Percentiles rank a stretch among this genome's conserved stretches.
phyloP scores from a whole-genome alignment of 2,329 filamentous ascomycete genomes.

The Xylaria hypoxylon region DNA sequence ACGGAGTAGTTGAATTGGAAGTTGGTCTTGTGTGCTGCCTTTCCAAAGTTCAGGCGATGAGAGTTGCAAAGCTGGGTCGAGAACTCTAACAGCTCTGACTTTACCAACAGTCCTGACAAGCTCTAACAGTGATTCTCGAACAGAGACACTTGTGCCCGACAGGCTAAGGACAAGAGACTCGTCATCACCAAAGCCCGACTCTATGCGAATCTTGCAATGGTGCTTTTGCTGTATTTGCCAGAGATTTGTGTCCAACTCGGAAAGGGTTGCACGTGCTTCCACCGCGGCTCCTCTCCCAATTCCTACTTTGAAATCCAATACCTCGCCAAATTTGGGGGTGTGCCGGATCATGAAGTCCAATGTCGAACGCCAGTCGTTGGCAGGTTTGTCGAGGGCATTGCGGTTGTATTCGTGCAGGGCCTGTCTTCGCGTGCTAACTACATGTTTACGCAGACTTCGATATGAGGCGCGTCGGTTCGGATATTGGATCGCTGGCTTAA shows the following conservation, averaged over 20 bases:
- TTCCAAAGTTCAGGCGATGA: conserved; percentile 40
- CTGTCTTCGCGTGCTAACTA: conserved; percentile 40
- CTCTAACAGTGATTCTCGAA: conserved; percentile 46
- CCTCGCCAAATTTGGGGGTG: conserved; percentile 43
- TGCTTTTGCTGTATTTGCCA: conserved; percentile 44
- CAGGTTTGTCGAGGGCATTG: conserved; percentile 25
- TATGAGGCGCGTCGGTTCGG: conserved; percentile 30
- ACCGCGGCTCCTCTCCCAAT: conserved; percentile 44
- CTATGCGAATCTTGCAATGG: conserved; percentile 43
- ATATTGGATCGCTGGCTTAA: conserved; percentile 29
- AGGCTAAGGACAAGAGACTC: conserved; percentile 43
- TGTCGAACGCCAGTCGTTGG: conserved; percentile 40
- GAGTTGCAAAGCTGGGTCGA: conserved; percentile 37
- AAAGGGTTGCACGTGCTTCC: conserved; percentile 41
- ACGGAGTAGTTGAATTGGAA: conserved; percentile 34
- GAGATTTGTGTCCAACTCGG: conserved; percentile 44
- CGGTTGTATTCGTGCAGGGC: conserved; percentile 35
- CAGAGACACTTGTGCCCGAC: conserved; percentile 45
- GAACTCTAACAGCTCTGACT: conserved; percentile 44
- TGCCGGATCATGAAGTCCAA: conserved; percentile 45
- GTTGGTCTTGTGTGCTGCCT: conserved; percentile 9
- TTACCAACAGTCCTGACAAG: conserved; percentile 44
- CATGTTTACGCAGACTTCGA: conserved; percentile 42
- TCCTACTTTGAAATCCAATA: conserved; percentile 46
- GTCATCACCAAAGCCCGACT: conserved; percentile 33